These are phyloP conservation scores for Russula sp. DNA, from an alignment of 768 basidiomycete species.

Conservation along the genomic window DNA sequence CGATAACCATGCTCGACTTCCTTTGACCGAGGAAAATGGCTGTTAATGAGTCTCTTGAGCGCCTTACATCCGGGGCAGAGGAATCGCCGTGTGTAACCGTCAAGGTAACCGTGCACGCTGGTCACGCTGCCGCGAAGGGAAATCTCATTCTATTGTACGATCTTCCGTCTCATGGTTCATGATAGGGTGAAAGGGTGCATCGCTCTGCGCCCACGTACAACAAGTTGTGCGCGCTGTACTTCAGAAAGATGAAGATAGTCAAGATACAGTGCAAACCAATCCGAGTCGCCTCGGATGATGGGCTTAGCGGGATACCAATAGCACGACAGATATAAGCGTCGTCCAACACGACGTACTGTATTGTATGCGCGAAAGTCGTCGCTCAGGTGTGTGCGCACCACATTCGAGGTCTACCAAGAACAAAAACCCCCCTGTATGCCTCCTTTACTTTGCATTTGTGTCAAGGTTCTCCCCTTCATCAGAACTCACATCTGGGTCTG, in stretches of 20 bases:
- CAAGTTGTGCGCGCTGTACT: slow-evolving; percentile 47
- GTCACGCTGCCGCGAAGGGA: slow-evolving; percentile 52
- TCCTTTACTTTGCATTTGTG: slow-evolving; percentile 17
- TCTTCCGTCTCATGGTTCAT: slow-evolving; percentile 41
- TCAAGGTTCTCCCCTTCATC: slow-evolving; percentile 26
- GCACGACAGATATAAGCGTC: too few relatives aligned
- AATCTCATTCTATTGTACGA: slow-evolving; percentile 53
- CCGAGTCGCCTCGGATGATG: too few relatives aligned
- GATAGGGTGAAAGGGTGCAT: slow-evolving; percentile 56
- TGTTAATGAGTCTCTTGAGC: slow-evolving; percentile 53
- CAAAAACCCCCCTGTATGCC: too few relatives aligned
- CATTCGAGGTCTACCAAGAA: too few relatives aligned
- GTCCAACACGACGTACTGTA: too few relatives aligned
- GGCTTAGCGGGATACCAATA: too few relatives aligned
- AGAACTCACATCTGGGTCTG: slow-evolving; percentile 15
- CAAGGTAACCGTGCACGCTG: slow-evolving; percentile 42
- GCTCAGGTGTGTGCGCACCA: too few relatives aligned
- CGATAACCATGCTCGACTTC: slow-evolving; percentile 79
- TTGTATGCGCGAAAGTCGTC: too few relatives aligned
- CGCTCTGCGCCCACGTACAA: slow-evolving; percentile 49
- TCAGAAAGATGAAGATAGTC: too few relatives aligned
- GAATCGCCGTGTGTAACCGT: slow-evolving; percentile 43
- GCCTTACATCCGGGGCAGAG: slow-evolving; percentile 60
- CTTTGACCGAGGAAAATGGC: slow-evolving; percentile 51
- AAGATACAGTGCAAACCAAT: too few relatives aligned